A percentile compares a stretch with the other conserved stretches of the same genome.
These are phyloP conservation scores for Periglandula ipomoeae DNA, from an alignment of 2,329 filamentous ascomycete genomes.

Conservation along the genomic window DNA sequence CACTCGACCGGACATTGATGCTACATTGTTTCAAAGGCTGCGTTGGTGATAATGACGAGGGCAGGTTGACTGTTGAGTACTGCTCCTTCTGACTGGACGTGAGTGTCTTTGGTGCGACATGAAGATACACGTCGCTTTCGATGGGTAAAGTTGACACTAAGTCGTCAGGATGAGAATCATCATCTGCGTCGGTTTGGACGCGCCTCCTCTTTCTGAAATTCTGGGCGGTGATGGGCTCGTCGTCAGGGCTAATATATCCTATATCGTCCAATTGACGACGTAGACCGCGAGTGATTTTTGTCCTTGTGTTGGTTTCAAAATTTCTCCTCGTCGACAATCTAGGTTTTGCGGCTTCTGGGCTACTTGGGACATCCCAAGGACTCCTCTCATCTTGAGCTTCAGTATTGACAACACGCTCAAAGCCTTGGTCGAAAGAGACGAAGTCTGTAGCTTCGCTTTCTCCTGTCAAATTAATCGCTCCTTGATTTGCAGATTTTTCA, in stretches of 20 bases:
- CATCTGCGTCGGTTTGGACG: conserved; percentile 3
- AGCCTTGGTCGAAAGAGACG: conserved; percentile 9
- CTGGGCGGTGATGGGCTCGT: conserved; percentile 1
- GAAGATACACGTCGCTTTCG: conserved; percentile 20
- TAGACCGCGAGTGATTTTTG: conserved; percentile 12
- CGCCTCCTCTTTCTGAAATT: conserved; percentile 1
- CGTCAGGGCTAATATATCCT: conserved; percentile 12
- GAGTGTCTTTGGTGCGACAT: conserved; percentile 24
- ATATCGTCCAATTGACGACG: conserved; percentile 10
- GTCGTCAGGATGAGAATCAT: conserved; percentile 4
- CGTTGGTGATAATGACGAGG: conserved; percentile 11
- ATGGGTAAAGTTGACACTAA: conserved; percentile 13
- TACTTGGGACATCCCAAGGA: conserved; percentile 37
- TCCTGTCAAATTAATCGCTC: not conserved
- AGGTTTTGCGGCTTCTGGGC: conserved; percentile 19
- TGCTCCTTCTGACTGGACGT: conserved; percentile 28
- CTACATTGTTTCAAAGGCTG: conserved; percentile 1
- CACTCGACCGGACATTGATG: conserved; percentile 19
- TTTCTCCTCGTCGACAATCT: conserved; percentile 2
- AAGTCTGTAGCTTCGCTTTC: not conserved
- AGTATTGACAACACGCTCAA: conserved; percentile 1
- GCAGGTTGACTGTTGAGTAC: conserved; percentile 20
- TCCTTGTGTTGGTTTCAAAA: conserved; percentile 1
- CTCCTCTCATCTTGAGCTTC: conserved; percentile 17
- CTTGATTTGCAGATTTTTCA: conserved; percentile 7